Evolutionary conservation across 345 rosid genomes (phyloP).

Genomic region (Salix dunnii): DNA sequence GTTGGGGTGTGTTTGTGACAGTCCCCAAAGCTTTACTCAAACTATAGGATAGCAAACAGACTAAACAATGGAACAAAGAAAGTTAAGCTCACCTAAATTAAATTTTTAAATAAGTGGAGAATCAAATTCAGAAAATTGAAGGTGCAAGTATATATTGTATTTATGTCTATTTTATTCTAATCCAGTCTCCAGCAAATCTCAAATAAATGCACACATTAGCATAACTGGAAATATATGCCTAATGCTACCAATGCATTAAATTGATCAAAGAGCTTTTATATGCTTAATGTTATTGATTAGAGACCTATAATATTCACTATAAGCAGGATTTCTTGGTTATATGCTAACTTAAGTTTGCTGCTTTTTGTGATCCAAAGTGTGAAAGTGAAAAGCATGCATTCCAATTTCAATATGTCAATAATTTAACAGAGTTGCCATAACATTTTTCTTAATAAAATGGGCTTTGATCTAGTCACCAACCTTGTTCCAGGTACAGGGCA

Average conservation of each 20-base stretch:
- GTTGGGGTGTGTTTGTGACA: too few relatives aligned
- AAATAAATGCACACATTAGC: background rate
- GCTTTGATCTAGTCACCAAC: conserved; percentile 6
- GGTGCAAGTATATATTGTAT: too few relatives aligned
- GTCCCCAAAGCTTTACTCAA: too few relatives aligned
- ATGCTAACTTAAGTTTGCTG: background rate
- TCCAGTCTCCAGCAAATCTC: background rate
- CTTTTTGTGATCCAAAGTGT: background rate
- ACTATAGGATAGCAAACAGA: too few relatives aligned
- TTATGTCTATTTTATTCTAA: background rate
- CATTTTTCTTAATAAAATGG: background rate
- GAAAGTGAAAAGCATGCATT: background rate
- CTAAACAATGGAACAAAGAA: background rate
- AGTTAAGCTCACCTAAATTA: background rate
- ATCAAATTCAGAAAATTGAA: background rate
- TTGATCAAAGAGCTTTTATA: background rate
- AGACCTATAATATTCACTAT: background rate
- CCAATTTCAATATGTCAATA: background rate
- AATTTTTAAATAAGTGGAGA: background rate
- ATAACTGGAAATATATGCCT: background rate
- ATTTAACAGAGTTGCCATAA: background rate
- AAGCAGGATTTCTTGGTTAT: background rate
- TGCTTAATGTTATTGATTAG: background rate
- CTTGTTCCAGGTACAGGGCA: conserved; percentile 3
- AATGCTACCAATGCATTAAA: background rate